These are phyloP conservation scores for Acacia crassicarpa DNA, from an alignment of 306 rosid species.

Conservation along the genomic window DNA sequence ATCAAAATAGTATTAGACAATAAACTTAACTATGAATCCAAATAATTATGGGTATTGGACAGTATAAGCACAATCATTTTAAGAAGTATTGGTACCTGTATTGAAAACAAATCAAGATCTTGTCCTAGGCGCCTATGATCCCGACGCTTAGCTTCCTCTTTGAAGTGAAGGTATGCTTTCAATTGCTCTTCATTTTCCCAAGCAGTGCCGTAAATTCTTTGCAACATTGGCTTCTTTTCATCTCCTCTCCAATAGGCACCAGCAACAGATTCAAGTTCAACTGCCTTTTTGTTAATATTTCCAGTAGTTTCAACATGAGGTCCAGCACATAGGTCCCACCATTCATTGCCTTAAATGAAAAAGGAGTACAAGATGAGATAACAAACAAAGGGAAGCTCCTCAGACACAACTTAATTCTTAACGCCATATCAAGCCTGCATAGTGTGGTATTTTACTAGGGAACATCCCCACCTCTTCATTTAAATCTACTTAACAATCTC, in stretches of 20 bases:
- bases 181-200: constrained; percentile 94
- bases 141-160: constrained; percentile 94
- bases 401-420: constrained; percentile 22
- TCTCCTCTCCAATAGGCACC: constrained; percentile 99
- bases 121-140: constrained; percentile 96
- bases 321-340: constrained; percentile 99
- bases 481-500: constrained; percentile 36
- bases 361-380: constrained; percentile 20
- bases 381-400: constrained; percentile 22
- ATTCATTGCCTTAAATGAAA: constrained; percentile 64
- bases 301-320: constrained; percentile 97
- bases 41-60: constrained; percentile 12
- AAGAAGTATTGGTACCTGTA: constrained; percentile 68
- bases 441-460: constrained; percentile 31
- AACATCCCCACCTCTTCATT: constrained; percentile 27
- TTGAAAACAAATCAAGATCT: constrained; percentile 94
- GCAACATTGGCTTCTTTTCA: constrained; percentile 90
- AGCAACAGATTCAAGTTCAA: constrained; percentile 97
- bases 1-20: background rate
- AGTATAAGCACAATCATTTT: constrained; percentile 7
- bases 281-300: constrained; percentile 79
- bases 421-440: constrained; percentile 30
- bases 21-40: constrained; percentile 15
- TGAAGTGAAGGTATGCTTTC: constrained; percentile 88
- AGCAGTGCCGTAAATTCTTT: constrained; percentile 96